Evolutionary conservation across 2,329 filamentous ascomycete genomes (phyloP).

Genomic region (Xylaria sp.): DNA sequence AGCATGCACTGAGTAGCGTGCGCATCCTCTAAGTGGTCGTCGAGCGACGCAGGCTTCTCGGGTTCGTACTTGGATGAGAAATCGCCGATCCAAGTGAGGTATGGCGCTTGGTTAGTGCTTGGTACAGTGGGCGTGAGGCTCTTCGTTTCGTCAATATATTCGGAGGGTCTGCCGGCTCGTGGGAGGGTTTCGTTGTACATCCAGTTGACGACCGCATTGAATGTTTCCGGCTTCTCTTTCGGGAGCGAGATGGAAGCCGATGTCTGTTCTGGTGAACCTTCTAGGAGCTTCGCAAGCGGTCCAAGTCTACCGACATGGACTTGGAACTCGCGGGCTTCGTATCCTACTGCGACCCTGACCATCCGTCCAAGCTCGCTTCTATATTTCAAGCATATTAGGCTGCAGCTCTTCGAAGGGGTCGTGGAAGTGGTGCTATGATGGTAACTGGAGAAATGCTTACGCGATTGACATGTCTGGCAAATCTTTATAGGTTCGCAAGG

Average conservation of each 20-base stretch:
- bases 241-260: not conserved
- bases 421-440: not conserved
- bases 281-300: not conserved
- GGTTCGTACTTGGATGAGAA: not conserved
- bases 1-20: conserved; percentile 15
- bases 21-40: not conserved
- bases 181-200: conserved; percentile 15
- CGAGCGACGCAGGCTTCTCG: not conserved
- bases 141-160: not conserved
- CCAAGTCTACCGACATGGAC: conserved; percentile 14
- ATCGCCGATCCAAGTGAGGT: not conserved
- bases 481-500: conserved; percentile 5
- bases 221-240: conserved; percentile 2
- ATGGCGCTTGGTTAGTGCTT: not conserved
- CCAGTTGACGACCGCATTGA: conserved; percentile 21
- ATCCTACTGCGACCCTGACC: conserved; percentile 7
- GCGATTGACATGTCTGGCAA: conserved; percentile 20
- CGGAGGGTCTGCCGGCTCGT: not conserved
- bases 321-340: not conserved
- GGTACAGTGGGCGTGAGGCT: not conserved
- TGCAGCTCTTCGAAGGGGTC: no score
- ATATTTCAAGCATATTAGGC: not conserved
- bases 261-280: not conserved
- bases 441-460: not conserved
- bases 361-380: not conserved